Conservation (phyloP, 2,329 filamentous ascomycete genomes). For the Epichloe coenophiala region DNA sequence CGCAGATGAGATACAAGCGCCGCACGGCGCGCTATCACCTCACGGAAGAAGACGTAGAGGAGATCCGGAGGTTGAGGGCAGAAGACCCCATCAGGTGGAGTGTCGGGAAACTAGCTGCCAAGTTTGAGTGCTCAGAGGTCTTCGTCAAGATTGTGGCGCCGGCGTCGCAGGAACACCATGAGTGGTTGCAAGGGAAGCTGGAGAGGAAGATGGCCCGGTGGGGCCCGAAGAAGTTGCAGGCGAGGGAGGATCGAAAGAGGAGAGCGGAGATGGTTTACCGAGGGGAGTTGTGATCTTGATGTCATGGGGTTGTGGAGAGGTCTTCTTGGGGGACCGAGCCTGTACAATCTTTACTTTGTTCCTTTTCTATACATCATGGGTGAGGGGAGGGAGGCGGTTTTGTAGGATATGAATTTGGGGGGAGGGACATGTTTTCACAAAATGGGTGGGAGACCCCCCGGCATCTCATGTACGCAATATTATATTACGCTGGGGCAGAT, state of each 20-base stretch:
- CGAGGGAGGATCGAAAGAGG: slow-evolving; percentile 40
- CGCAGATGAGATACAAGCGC: slow-evolving; percentile 20
- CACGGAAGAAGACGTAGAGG: slow-evolving; percentile 38
- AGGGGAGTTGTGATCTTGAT: slow-evolving; percentile 32
- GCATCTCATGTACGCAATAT: slow-evolving; percentile 3
- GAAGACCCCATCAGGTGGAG: slow-evolving; percentile 43
- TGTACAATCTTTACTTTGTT: neutral
- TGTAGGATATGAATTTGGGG: slow-evolving; percentile 2
- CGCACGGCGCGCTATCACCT: slow-evolving; percentile 36
- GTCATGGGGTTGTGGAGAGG: neutral
- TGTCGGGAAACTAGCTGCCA: slow-evolving; percentile 35
- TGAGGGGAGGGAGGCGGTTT: neutral
- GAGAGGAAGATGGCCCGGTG: slow-evolving; percentile 39
- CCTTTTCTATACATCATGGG: neutral
- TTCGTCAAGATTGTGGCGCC: slow-evolving; percentile 47
- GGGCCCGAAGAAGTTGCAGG: slow-evolving; percentile 41
- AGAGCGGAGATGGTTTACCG: slow-evolving; percentile 38
- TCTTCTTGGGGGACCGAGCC: neutral
- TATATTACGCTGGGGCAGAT: neutral
- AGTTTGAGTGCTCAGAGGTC: slow-evolving; percentile 40
- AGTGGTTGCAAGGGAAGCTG: slow-evolving; percentile 29
- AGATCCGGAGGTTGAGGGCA: slow-evolving; percentile 42
- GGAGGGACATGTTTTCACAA: neutral
- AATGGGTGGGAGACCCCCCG: neutral
- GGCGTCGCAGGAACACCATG: slow-evolving; percentile 32